A percentile compares a stretch with the other conserved stretches of the same genome.
These are phyloP conservation scores for Ceratobasidium sp. DNA, from an alignment of 1,284 basidiomycete species.

Conservation along the genomic window DNA sequence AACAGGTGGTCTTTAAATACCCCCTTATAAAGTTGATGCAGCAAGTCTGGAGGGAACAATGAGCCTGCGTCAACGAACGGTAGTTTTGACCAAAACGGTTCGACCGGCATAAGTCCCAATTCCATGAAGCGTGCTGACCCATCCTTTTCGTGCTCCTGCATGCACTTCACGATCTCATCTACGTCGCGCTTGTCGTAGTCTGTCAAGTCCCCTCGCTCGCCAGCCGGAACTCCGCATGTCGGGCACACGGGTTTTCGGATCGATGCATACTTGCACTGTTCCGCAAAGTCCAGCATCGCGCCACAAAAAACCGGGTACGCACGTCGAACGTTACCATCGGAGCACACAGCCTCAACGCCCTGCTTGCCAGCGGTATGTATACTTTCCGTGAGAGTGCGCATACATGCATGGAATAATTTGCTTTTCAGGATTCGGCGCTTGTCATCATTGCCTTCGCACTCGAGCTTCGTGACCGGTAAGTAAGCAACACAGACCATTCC, in stretches of 20 bases:
- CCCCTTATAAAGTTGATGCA: slow-evolving; percentile 58
- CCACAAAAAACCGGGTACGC: slow-evolving; percentile 60
- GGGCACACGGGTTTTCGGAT: slow-evolving; percentile 1
- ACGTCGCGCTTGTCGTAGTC: not conserved
- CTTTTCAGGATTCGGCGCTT: not conserved
- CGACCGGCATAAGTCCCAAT: not conserved
- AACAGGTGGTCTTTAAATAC: slow-evolving; percentile 53
- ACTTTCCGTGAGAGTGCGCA: not conserved
- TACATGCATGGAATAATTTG: slow-evolving; percentile 34
- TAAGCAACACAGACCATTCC: slow-evolving; percentile 44
- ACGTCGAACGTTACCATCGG: slow-evolving; percentile 1
- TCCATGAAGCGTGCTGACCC: not conserved
- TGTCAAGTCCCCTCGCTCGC: not conserved
- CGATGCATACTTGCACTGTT: slow-evolving; percentile 31
- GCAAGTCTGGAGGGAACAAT: slow-evolving; percentile 53
- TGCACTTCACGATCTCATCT: not conserved
- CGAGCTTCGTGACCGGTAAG: slow-evolving; percentile 30
- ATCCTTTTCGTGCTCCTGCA: not conserved
- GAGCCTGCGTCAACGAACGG: slow-evolving; percentile 52
- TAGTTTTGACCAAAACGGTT: slow-evolving; percentile 43
- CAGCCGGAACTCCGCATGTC: not conserved
- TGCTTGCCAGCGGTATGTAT: not conserved
- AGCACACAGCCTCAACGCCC: slow-evolving; percentile 16
- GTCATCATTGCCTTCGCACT: slow-evolving; percentile 4
- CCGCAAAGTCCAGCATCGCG: slow-evolving; percentile 30